These are phyloP conservation scores for Chaetomiaceae sp. DNA, from an alignment of 2,329 filamentous ascomycete species.

Conservation along the genomic window DNA sequence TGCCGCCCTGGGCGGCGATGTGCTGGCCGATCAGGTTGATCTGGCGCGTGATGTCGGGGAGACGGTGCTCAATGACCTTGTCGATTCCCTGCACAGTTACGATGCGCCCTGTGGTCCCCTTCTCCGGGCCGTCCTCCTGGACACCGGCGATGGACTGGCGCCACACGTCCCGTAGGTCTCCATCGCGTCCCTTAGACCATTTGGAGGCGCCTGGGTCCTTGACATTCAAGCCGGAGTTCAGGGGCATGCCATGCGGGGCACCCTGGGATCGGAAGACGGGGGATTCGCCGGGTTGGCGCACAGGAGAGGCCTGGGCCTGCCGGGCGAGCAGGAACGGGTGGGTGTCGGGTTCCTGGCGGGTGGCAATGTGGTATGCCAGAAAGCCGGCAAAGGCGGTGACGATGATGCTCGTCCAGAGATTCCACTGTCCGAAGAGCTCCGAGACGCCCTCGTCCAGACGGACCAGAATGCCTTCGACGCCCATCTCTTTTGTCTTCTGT, in stretches of 20 bases:
- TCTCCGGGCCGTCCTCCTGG: slow-evolving; percentile 55
- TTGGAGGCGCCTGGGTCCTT: slow-evolving; percentile 74
- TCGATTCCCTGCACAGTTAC: slow-evolving; percentile 75
- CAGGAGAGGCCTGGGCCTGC: slow-evolving; percentile 71
- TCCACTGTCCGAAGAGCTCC: slow-evolving; percentile 72
- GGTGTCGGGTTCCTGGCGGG: slow-evolving; percentile 75
- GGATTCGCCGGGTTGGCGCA: slow-evolving; percentile 80
- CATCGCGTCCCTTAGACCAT: slow-evolving; percentile 78
- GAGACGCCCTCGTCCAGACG: slow-evolving; percentile 68
- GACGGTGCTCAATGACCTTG: slow-evolving; percentile 66
- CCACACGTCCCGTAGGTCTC: slow-evolving; percentile 91
- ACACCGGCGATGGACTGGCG: slow-evolving; percentile 62
- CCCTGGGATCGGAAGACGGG: slow-evolving; percentile 80
- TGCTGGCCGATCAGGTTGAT: slow-evolving; percentile 83
- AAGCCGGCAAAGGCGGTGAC: slow-evolving; percentile 61
- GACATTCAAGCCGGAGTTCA: slow-evolving; percentile 73
- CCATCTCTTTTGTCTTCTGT: slow-evolving; percentile 15
- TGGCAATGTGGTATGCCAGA: slow-evolving; percentile 65
- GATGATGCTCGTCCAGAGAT: slow-evolving; percentile 70
- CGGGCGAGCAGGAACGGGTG: slow-evolving; percentile 87
- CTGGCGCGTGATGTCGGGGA: slow-evolving; percentile 72
- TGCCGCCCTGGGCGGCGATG: slow-evolving; percentile 64
- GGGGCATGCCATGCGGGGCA: slow-evolving; percentile 76
- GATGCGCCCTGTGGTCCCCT: slow-evolving; percentile 62
- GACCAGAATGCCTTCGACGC: slow-evolving; percentile 52